A percentile compares a stretch with the other conserved stretches of the same genome.
These are phyloP conservation scores for Camelina hispida DNA, from an alignment of 345 rosid genomes.

Conservation along the genomic window DNA sequence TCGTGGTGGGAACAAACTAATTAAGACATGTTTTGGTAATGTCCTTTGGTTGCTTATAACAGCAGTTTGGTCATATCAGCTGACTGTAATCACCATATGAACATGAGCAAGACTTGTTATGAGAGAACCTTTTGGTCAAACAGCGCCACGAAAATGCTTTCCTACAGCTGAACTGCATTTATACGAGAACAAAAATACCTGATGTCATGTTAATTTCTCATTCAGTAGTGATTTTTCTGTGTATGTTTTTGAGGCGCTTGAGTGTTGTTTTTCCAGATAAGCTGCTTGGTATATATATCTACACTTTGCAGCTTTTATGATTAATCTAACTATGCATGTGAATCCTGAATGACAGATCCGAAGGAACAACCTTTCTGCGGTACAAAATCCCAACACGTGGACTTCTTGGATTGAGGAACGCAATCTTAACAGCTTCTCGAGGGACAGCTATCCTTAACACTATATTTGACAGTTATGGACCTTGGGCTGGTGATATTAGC, in stretches of 20 bases:
- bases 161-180: constrained; percentile 14
- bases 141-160: neutral
- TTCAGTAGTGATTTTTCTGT: neutral
- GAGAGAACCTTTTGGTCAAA: neutral
- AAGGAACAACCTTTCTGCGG: constrained; percentile 79
- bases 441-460: constrained; percentile 97
- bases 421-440: constrained; percentile 95
- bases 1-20: neutral
- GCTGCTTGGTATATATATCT: constrained; percentile 8
- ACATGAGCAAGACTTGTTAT: constrained; percentile 19
- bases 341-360: constrained; percentile 58
- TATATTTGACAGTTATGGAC: constrained; percentile 85
- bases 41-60: neutral
- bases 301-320: constrained; percentile 7
- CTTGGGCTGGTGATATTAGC: constrained; percentile 88
- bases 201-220: neutral
- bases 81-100: constrained; percentile 6
- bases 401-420: constrained; percentile 95
- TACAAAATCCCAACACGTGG: constrained; percentile 98
- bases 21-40: neutral
- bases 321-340: constrained; percentile 30
- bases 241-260: neutral
- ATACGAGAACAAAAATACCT: constrained; percentile 11
- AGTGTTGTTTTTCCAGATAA: neutral
- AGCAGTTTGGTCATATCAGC: constrained; percentile 17